Evolutionary conservation across 2,329 filamentous ascomycete species (phyloP).

Genomic region (Fusarium abutilonis): DNA sequence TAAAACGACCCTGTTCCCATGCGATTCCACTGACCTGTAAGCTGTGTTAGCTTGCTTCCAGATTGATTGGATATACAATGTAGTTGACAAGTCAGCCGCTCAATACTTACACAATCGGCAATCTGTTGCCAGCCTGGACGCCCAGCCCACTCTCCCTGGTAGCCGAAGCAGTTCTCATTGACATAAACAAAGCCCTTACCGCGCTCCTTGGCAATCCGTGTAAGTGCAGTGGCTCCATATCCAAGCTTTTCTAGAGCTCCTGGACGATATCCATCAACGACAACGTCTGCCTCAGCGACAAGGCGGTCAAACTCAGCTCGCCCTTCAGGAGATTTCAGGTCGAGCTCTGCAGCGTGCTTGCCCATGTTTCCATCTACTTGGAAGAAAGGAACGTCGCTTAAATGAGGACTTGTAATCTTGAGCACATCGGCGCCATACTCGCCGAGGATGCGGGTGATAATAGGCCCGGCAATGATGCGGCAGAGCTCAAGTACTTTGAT

Average conservation of each 20-base stretch:
- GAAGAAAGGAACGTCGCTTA: constrained; percentile 78
- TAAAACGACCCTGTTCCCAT: constrained; percentile 70
- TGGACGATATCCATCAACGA: constrained; percentile 75
- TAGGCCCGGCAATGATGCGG: constrained; percentile 79
- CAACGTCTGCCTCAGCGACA: constrained; percentile 69
- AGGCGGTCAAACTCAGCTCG: constrained; percentile 66
- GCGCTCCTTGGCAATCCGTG: constrained; percentile 61
- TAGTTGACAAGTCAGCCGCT: rapidly evolving
- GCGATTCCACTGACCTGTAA: constrained; percentile 64
- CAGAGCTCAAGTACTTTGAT: constrained; percentile 80
- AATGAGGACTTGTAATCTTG: constrained; percentile 72
- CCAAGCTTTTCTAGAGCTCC: constrained; percentile 71
- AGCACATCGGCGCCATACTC: constrained; percentile 80
- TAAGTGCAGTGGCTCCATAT: constrained; percentile 66
- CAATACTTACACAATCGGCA: constrained; percentile 64
- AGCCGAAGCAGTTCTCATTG: constrained; percentile 77
- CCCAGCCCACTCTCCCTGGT: constrained; percentile 65
- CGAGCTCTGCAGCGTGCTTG: constrained; percentile 72
- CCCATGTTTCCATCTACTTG: constrained; percentile 78
- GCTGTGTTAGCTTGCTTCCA: neutral
- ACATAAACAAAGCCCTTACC: constrained; percentile 74
- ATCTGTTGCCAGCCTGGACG: constrained; percentile 78
- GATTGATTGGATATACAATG: neutral
- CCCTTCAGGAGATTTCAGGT: constrained; percentile 67
- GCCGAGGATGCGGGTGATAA: constrained; percentile 75